Base-by-base conservation (phyloP, 1,284 basidiomycete genomes). In the Rhizoctonia solani region DNA sequence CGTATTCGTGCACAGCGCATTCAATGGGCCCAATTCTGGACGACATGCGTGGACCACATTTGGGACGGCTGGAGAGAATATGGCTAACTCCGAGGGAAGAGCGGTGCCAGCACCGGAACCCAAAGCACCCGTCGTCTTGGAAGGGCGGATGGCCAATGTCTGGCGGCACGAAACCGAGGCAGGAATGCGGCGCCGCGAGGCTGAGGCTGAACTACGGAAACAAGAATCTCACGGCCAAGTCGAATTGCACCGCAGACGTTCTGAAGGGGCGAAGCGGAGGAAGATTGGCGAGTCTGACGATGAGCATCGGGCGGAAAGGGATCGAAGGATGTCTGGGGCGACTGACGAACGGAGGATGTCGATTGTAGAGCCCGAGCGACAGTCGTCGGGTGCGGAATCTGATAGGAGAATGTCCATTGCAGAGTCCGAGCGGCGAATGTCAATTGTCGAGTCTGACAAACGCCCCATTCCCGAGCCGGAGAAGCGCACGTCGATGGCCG, bases 101-200 rank as follows among this genome's bases (percentile, higher is more conserved):
- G 37, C n/a, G n/a, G n/a, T n/a, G n/a, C n/a, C n/a, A n/a, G n/a
- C n/a, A n/a, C n/a, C n/a, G n/a, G n/a, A n/a, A n/a, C n/a, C n/a
- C n/a, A n/a, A n/a, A n/a, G n/a, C n/a, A n/a, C n/a, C n/a, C n/a
- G 37, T 39, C 37, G 37, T 16, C 8, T 39, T 8, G 37, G 37
- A 39, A 8, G 37, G 9, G 16, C 16, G 37, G 37, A 39, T n/a
- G 37, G 6, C 8, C 13, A 46, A 46, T 46, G 44, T 46, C 6
- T 59, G 59, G 47, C n/a, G 49, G 32, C 29, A 61, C 46, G 58
- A 61, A 41, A 50, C 46, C 44, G 59, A 63, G 19, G 44, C 44
- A 14, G 44, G 44, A 19, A 46, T 46, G 44, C 44, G 44, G 11
- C 8, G 44, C 5, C 44, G 44, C 9, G 44, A 46, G 44, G 37